Evolutionary conservation across 1,284 basidiomycete species (phyloP).

Genomic region (Papiliotrema terrestris): DNA sequence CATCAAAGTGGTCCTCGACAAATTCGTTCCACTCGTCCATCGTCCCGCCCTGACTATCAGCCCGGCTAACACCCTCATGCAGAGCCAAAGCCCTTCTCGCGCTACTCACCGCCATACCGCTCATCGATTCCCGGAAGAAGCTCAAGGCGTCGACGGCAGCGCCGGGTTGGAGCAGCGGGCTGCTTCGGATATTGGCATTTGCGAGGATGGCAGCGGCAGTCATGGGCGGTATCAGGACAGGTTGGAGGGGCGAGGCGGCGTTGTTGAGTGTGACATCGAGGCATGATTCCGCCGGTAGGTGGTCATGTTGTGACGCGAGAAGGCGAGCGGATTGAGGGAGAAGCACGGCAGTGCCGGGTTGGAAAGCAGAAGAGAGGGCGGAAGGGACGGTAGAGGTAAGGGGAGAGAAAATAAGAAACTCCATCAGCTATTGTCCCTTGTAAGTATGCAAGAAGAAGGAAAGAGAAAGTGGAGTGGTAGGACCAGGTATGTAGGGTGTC

Average conservation of each 20-base stretch:
- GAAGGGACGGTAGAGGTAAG: neutral
- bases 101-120: slow-evolving; percentile 1
- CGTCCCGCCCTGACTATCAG: neutral
- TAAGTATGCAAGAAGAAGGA: neutral
- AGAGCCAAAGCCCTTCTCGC: no score
- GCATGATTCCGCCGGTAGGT: no score
- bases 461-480: no score
- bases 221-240: neutral
- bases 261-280: no score
- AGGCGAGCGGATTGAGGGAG: neutral
- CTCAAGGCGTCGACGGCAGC: neutral
- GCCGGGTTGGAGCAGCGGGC: neutral
- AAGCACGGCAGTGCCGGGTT: neutral
- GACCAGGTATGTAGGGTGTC: no score
- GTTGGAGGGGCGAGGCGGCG: neutral
- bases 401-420: slow-evolving; percentile 2
- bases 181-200: neutral
- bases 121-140: neutral
- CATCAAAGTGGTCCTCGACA: neutral
- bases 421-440: neutral
- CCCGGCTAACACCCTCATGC: neutral
- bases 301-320: no score
- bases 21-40: neutral
- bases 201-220: neutral
- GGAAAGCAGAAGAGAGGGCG: neutral